These are phyloP conservation scores for Annulohypoxylon nitens DNA, from an alignment of 495 filamentous ascomycete species.

Conservation along the genomic window DNA sequence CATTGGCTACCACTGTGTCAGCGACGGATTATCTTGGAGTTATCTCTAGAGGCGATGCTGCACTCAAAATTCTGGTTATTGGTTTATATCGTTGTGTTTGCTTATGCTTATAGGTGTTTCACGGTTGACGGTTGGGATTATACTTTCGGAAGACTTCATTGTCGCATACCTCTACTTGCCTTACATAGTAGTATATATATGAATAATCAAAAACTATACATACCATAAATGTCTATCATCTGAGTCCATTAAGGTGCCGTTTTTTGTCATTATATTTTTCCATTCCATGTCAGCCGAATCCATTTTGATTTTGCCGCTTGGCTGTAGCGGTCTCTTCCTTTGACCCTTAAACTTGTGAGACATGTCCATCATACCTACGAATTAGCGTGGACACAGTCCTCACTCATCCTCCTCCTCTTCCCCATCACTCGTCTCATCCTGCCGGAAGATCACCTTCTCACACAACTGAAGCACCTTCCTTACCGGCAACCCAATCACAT, in stretches of 20 bases:
- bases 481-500: conserved; percentile 94
- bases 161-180: neutral
- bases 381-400: neutral
- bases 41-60: neutral
- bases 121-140: neutral
- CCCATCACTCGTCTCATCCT: conserved; percentile 56
- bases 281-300: neutral
- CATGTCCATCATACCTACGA: neutral
- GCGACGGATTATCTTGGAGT: neutral
- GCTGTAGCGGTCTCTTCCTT: neutral
- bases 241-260: neutral
- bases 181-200: conserved; percentile 1
- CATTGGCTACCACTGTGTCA: too few relatives aligned
- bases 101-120: conserved; percentile 3
- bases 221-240: conserved; percentile 4
- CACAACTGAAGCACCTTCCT: conserved; percentile 83
- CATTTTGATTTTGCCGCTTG: neutral
- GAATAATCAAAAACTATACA: neutral
- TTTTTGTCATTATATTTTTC: conserved; percentile 9
- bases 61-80: neutral
- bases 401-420: conserved; percentile 55
- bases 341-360: neutral
- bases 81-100: neutral
- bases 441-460: conserved; percentile 79
- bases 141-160: neutral